Conservation (phyloP, 2,329 filamentous ascomycete genomes). For the Xylaria sp. region DNA sequence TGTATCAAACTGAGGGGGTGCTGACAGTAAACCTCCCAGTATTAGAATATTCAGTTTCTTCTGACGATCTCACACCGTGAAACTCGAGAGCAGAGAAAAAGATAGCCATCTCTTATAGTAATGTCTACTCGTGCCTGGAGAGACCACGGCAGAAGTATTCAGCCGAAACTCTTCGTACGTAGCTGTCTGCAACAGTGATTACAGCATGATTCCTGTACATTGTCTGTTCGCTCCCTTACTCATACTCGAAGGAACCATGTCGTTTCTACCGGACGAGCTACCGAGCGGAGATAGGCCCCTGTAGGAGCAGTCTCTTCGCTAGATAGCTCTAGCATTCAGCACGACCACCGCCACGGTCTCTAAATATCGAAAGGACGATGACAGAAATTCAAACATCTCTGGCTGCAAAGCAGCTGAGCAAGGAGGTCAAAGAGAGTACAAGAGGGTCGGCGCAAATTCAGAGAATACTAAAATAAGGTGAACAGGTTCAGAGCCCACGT, state of each 20-base stretch:
- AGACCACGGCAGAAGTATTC: neutral
- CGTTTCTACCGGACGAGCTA: constrained; percentile 1
- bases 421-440: constrained; percentile 44
- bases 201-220: constrained; percentile 24
- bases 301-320: neutral
- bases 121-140: neutral
- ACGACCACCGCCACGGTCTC: neutral
- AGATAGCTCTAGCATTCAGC: neutral
- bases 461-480: constrained; percentile 44
- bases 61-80: neutral
- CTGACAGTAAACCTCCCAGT: neutral
- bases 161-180: neutral
- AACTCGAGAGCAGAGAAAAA: neutral
- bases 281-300: neutral
- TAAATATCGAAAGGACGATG: constrained; percentile 28
- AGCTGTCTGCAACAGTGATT: constrained; percentile 1
- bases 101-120: neutral
- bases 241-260: constrained; percentile 5
- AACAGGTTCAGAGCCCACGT: constrained; percentile 42
- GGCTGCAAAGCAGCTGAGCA: constrained; percentile 43
- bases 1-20: constrained; percentile 1
- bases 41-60: neutral
- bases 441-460: constrained; percentile 41
- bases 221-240: constrained; percentile 39
- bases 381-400: constrained; percentile 44